Percentiles rank a stretch among this genome's conserved stretches.
Evolutionary conservation across 2,329 filamentous ascomycete species (phyloP).

Genomic region (Phoma herbarum): DNA sequence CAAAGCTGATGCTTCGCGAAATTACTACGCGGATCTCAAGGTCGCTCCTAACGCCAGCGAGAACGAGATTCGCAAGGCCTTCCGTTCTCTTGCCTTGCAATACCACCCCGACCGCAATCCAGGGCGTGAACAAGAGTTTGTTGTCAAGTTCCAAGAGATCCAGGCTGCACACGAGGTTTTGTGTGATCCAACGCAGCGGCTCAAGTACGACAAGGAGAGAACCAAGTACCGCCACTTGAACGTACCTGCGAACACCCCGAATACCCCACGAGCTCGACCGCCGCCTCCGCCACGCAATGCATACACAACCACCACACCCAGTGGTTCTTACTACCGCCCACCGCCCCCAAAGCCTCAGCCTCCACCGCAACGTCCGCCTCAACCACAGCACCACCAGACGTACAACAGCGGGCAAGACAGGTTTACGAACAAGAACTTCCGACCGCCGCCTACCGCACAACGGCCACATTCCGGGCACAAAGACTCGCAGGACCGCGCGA

Average conservation of each 20-base stretch:
- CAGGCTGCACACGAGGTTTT: conserved; percentile 85
- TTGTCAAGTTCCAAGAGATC: conserved; percentile 84
- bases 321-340: conserved; percentile 44
- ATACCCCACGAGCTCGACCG: conserved; percentile 50
- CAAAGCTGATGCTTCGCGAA: conserved; percentile 72
- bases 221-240: conserved; percentile 53
- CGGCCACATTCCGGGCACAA: conserved; percentile 43
- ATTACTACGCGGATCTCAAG: conserved; percentile 88
- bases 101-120: conserved; percentile 92
- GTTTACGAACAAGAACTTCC: conserved; percentile 55
- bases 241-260: conserved; percentile 51
- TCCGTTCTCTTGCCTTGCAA: conserved; percentile 82
- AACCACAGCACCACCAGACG: conserved; percentile 40
- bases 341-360: conserved; percentile 41
- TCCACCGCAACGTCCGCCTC: conserved; percentile 36
- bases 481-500: conserved; percentile 52
- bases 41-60: conserved; percentile 72
- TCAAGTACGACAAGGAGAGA: conserved; percentile 70
- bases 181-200: conserved; percentile 65
- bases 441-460: conserved; percentile 47
- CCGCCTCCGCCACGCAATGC: conserved; percentile 57
- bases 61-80: conserved; percentile 85
- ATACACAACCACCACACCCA: conserved; percentile 50
- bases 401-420: conserved; percentile 55
- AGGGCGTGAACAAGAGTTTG: conserved; percentile 80